Base-by-base conservation (phyloP, 106 monocot species). In the Dioscorea alata region DNA sequence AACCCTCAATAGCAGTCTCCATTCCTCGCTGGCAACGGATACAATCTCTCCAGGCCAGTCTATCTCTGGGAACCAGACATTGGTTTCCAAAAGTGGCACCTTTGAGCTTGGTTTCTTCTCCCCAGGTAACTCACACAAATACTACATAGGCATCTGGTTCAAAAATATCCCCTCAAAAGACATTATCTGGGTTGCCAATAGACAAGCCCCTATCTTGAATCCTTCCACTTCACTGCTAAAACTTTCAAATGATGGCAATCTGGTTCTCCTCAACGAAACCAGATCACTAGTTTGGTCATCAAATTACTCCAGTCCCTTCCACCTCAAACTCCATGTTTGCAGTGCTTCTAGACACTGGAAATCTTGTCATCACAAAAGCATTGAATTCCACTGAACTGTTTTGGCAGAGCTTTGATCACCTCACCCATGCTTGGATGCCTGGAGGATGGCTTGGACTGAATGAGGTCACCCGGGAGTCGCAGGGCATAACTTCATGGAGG, bases 391-490 rank as follows among this genome's bases (percentile, higher is more conserved):
- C 34, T 23, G 8, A 6, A 0, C 17, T 33, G 17, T 49, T 23
- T 15, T 71, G 71, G 71, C 60, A 71, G 60, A 71, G 50, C 50
- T 8, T 50, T 14, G 50, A 50, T 14, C 50, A 50, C 50, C 50
- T 14, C 50, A 8, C 50, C 25, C 21, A 71, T 13, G 25, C 60
- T 4, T 31, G 9, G 53, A 63, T 73, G 23, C 73, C 73, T 3
- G 65, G 56, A 13, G 33, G 61, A 1, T 35, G 35, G 57, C 20
- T 73, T 12, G 65, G 21, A 0, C 10, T 33, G 18, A 33, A 73
- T 18, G 65, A 64, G 64, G 12, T 57, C 22, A 35, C 56, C 14
- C 12, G 22, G n/a, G 4, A 0, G 10, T 7, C 8, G 3, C 64
- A 17, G 0, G 0, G 13, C 16, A 12, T 49, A 20, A 42, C 56